Percentiles rank a stretch among this genome's conserved stretches.
These are phyloP conservation scores for Phytopythium litorale DNA, from an alignment of 352 stramenopile species.

Conservation along the genomic window DNA sequence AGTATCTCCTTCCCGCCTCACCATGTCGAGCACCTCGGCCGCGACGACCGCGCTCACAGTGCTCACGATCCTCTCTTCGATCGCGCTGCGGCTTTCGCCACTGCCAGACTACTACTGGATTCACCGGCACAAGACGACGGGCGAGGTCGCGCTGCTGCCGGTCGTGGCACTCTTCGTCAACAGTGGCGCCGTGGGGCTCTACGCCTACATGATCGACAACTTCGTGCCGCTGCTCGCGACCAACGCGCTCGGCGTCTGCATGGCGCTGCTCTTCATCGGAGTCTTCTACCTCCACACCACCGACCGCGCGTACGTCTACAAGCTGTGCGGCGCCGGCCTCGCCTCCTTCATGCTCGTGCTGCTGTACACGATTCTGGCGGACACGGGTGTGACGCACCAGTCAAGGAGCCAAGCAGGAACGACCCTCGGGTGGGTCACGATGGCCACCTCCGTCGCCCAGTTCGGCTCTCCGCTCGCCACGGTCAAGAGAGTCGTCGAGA, in stretches of 20 bases:
- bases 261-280: conserved; percentile 30
- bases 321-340: neutral
- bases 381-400: conserved; percentile 7
- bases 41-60: conserved; percentile 2
- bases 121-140: conserved; percentile 15
- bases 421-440: conserved; percentile 19
- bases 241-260: conserved; percentile 23
- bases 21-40: neutral
- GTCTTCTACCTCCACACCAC: conserved; percentile 34
- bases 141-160: conserved; percentile 22
- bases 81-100: conserved; percentile 28
- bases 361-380: conserved; percentile 6
- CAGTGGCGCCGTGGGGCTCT: conserved; percentile 22
- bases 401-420: conserved; percentile 8
- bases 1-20: neutral
- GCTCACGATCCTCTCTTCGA: conserved; percentile 27
- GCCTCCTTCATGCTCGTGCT: conserved; percentile 6
- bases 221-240: conserved; percentile 27
- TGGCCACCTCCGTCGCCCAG: conserved; percentile 13
- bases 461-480: conserved; percentile 28
- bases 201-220: conserved; percentile 26
- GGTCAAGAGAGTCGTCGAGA: conserved; percentile 17
- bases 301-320: conserved; percentile 17
- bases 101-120: conserved; percentile 32
- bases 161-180: conserved; percentile 21